Conservation (phyloP, 2,329 filamentous ascomycete species). For the Apiospora saccharicola region DNA sequence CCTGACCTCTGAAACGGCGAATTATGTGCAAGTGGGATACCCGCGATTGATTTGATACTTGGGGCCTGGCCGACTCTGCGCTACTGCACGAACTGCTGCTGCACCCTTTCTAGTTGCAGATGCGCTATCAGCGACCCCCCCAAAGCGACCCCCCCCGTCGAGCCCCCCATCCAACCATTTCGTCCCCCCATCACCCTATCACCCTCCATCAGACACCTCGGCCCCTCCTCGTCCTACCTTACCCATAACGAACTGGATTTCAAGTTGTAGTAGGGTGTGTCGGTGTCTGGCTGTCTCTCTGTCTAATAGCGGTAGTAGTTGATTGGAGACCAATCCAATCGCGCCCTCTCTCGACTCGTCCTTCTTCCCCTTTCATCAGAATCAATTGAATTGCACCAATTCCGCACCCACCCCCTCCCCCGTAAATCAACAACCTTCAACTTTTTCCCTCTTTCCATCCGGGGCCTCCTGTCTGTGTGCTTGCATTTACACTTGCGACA, state of each 20-base stretch:
- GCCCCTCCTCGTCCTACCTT: constrained; percentile 20
- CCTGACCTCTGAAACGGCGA: constrained; percentile 21
- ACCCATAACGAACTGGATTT: constrained; percentile 20
- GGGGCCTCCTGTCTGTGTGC: constrained; percentile 17
- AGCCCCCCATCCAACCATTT: constrained; percentile 17
- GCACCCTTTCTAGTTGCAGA: constrained; percentile 20
- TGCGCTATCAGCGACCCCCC: constrained; percentile 15
- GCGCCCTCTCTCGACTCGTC: not conserved
- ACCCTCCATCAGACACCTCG: constrained; percentile 13
- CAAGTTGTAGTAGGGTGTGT: constrained; percentile 3
- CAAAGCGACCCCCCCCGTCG: not conserved
- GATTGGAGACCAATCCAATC: not conserved
- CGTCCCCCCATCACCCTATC: constrained; percentile 15
- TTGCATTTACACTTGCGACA: constrained; percentile 16
- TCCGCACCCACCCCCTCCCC: not conserved
- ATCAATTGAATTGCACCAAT: constrained; percentile 14
- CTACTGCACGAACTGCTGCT: constrained; percentile 21
- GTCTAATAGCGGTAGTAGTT: constrained; percentile 7
- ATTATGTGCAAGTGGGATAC: constrained; percentile 1
- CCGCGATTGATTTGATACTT: not conserved
- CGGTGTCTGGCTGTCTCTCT: constrained; percentile 2
- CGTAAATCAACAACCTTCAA: constrained; percentile 4
- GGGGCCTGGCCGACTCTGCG: constrained; percentile 13
- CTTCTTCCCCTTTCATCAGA: constrained; percentile 17
- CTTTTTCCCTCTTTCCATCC: not conserved